Evolutionary conservation across 345 rosid genomes (phyloP).

Genomic region (Nasturtium officinale): DNA sequence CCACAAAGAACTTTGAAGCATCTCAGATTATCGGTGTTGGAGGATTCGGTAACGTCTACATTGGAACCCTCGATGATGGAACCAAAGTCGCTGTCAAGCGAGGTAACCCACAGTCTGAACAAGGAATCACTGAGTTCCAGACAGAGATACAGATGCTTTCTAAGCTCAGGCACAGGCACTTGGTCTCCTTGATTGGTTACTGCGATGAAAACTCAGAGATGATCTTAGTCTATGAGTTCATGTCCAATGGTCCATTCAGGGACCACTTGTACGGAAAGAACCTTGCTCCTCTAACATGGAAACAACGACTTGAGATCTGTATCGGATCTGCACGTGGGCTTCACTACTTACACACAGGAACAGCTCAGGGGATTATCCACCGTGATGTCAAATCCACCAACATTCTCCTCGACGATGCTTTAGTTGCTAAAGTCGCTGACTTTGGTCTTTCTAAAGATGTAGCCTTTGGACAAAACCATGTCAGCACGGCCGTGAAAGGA

Average conservation of each 20-base stretch:
- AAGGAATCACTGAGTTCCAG: conserved; percentile 81
- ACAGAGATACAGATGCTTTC: conserved; percentile 90
- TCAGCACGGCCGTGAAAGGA: conserved; percentile 55
- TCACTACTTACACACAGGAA: conserved; percentile 82
- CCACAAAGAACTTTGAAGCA: conserved; percentile 69
- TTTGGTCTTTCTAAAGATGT: conserved; percentile 83
- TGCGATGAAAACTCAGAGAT: conserved; percentile 79
- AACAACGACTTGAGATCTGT: conserved; percentile 73
- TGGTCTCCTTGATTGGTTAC: conserved; percentile 80
- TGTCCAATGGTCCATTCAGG: conserved; percentile 78
- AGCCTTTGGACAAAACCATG: conserved; percentile 72
- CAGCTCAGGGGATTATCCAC: conserved; percentile 91
- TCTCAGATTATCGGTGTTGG: conserved; percentile 72
- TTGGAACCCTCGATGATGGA: conserved; percentile 64
- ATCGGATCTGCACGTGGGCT: conserved; percentile 84
- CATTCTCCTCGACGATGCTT: conserved; percentile 72
- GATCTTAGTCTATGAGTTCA: conserved; percentile 83
- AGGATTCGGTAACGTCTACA: conserved; percentile 81
- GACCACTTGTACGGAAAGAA: conserved; percentile 78
- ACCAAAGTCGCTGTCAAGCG: conserved; percentile 81
- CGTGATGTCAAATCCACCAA: conserved; percentile 86
- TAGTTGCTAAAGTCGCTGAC: conserved; percentile 82
- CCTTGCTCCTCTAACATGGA: conserved; percentile 69
- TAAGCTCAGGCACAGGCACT: conserved; percentile 81
- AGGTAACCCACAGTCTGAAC: conserved; percentile 89